Percentiles rank a stretch among this genome's conserved stretches.
Evolutionary conservation across 2,329 filamentous ascomycete species (phyloP).

Genomic region (Didymella pomorum): DNA sequence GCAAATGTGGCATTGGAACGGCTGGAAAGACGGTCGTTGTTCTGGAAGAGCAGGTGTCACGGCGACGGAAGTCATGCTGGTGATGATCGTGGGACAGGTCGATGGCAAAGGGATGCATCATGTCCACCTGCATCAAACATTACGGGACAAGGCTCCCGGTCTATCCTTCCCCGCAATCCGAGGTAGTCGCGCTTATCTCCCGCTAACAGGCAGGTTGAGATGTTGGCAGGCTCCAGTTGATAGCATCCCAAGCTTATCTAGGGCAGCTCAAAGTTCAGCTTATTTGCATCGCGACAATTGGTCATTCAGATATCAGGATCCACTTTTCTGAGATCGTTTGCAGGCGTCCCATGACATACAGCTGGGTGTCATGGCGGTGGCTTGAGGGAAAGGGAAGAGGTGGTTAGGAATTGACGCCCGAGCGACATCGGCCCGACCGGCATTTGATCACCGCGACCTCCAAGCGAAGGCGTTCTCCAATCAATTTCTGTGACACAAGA

Average conservation of each 20-base stretch:
- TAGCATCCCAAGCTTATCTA: conserved; percentile 16
- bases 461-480: not conserved
- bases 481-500: not conserved
- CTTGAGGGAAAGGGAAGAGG: not conserved
- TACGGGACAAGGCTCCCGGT: not conserved
- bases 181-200: conserved; percentile 18
- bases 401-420: not conserved
- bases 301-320: not conserved
- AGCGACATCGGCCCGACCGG: conserved; percentile 15
- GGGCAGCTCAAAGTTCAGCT: not conserved
- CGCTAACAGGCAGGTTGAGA: not conserved
- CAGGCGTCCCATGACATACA: not conserved
- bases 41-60: conserved; percentile 2
- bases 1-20: conserved; percentile 29
- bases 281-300: conserved; percentile 6
- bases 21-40: conserved; percentile 24
- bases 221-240: not conserved
- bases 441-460: not conserved
- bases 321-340: not conserved
- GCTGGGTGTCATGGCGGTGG: not conserved
- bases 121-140: conserved; percentile 3
- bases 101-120: conserved; percentile 3
- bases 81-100: too few species aligned
- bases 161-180: conserved; percentile 13
- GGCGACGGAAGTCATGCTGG: conserved; percentile 9